A percentile compares a stretch with the other conserved stretches of the same genome.
Conservation (phyloP, 331 rosid species). For the Acacia concinna region DNA sequence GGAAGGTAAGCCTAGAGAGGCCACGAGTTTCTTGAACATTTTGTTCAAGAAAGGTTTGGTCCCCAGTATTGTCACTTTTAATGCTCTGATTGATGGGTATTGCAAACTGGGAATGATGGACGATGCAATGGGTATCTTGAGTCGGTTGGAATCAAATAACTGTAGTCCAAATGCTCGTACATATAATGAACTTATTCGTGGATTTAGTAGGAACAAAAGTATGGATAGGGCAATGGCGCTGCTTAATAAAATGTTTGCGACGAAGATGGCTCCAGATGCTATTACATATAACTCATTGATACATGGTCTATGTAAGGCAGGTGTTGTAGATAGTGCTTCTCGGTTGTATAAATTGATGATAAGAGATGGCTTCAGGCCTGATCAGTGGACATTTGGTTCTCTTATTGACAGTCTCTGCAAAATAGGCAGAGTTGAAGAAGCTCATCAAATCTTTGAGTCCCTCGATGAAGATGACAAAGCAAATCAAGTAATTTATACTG, state of each 20-base stretch:
- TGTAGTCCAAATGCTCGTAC: constrained; percentile 59
- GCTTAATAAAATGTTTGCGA: constrained; percentile 53
- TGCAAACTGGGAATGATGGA: constrained; percentile 54
- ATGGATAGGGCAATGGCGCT: constrained; percentile 67
- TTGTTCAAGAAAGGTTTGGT: constrained; percentile 59
- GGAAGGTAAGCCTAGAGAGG: constrained; percentile 48
- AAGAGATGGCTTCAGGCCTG: constrained; percentile 57
- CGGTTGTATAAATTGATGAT: constrained; percentile 57
- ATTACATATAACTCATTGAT: constrained; percentile 65
- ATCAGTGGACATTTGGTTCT: constrained; percentile 51
- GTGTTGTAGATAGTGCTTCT: constrained; percentile 51
- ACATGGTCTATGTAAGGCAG: constrained; percentile 57
- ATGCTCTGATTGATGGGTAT: constrained; percentile 66
- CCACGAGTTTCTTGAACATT: constrained; percentile 36
- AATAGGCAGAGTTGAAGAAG: constrained; percentile 52
- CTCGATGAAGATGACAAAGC: constrained; percentile 44
- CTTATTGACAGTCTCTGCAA: constrained; percentile 52
- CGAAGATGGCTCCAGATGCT: constrained; percentile 45
- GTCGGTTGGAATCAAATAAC: constrained; percentile 49
- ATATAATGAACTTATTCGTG: constrained; percentile 60
- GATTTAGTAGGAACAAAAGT: constrained; percentile 49
- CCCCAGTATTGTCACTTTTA: constrained; percentile 52
- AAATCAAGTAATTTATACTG: constrained; percentile 52
- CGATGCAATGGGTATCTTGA: constrained; percentile 49
- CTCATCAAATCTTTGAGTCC: constrained; percentile 49